Base-by-base conservation (phyloP, 257 asterid genomes). In the Ilex aquifolium region DNA sequence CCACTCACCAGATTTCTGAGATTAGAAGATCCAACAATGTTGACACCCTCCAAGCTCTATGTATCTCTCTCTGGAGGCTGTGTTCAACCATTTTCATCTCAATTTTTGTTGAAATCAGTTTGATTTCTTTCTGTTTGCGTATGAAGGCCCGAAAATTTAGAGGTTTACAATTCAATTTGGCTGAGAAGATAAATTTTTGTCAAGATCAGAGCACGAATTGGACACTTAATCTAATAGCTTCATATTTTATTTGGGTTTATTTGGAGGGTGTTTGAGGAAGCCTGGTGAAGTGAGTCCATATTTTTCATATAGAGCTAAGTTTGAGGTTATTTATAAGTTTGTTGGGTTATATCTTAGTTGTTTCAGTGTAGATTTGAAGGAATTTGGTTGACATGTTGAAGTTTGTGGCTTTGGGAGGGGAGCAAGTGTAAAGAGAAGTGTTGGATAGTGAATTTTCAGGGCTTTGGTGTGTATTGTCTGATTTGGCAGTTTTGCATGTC, bases 151-250 rank as follows among this genome's bases (percentile, higher is more conserved):
- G 49, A n/a, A 14, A 36, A 32, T 71, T 71, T 67, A 60, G 71
- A 65, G 60, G 29, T 71, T 67, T 63, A 21, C 31, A 14, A 15
- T 21, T 44, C 16, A 13, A 2, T 58, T 29, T 63, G 60, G 44
- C 63, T 55, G 30, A 57, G 56, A 36, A 63, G 52, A 32, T 15
- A 7, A 57, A 29, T 14, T 66, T 64, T 51, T 39, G 30, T 21
- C 13, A 27, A 31, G 77, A 72, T 76, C 77, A 68, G 69, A 61
- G 57, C 63, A 32, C 56, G 29, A 21, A 49, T 63, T 73, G 62
- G 3, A 13, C 51, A 8, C 13, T 46, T 11, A 8, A 46, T 46
- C 13, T 11, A 46, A 4, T 46, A 46, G 9, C 9, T 13, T 46
- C 13, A n/a, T 46, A 4, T 46, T 13, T 13, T 13, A 13, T 14